Percentiles rank a stretch among this genome's conserved stretches.
Evolutionary conservation across 2,329 filamentous ascomycete species (phyloP).

Genomic region (Incumbomyces lentus): DNA sequence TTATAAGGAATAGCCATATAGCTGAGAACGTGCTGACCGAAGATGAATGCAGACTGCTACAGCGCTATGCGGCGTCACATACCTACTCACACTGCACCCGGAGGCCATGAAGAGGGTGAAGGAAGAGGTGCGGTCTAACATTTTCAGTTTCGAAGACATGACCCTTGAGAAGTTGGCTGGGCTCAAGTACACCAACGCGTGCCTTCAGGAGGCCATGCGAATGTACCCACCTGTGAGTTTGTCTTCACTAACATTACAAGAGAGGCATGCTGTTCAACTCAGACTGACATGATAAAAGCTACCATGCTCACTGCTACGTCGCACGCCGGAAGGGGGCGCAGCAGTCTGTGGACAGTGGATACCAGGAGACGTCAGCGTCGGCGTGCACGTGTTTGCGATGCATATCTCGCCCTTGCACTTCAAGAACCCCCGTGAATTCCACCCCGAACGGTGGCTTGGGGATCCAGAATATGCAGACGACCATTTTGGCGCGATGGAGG

Average conservation of each 20-base stretch:
- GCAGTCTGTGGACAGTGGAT: conserved; percentile 7
- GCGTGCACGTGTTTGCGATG: not conserved
- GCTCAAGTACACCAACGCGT: conserved; percentile 14
- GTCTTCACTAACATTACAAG: conserved; percentile 22
- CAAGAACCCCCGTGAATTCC: conserved; percentile 3
- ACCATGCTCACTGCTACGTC: no score
- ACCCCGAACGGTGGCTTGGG: conserved; percentile 7
- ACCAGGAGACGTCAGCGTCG: conserved; percentile 13
- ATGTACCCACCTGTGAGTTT: conserved; percentile 25
- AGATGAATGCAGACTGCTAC: conserved; percentile 28
- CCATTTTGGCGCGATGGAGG: not conserved
- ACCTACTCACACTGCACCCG: conserved; percentile 32
- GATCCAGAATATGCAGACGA: conserved; percentile 1
- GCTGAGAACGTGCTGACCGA: conserved; percentile 1
- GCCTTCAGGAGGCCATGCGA: conserved; percentile 25
- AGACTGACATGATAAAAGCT: no score
- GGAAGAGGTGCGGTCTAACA: conserved; percentile 23
- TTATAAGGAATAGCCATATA: no score
- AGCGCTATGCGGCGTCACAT: conserved; percentile 32
- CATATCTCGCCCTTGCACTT: not conserved
- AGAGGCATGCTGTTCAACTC: not conserved
- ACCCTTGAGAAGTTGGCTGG: not conserved
- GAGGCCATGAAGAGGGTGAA: conserved; percentile 29
- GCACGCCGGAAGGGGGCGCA: no score
- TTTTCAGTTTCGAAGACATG: conserved; percentile 30